These are phyloP conservation scores for Ambrosiella xylebori DNA, from an alignment of 2,329 filamentous ascomycete genomes.

Conservation along the genomic window DNA sequence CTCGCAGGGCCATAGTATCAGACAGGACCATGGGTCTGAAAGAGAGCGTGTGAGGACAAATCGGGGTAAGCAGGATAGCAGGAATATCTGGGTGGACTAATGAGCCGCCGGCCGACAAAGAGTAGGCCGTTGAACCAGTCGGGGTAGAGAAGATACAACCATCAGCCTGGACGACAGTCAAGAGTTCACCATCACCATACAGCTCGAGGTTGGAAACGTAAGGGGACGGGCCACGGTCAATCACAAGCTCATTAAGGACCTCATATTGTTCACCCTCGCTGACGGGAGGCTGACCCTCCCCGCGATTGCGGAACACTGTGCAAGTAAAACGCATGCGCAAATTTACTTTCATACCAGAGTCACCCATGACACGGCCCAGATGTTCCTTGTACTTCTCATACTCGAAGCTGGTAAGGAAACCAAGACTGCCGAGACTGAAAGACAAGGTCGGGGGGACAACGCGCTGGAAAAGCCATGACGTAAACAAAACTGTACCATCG, in stretches of 20 bases:
- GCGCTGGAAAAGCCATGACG: conserved; percentile 81
- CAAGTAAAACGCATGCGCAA: conserved; percentile 98
- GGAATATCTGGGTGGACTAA: conserved; percentile 95
- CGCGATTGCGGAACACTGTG: conserved; percentile 69
- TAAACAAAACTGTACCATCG: conserved; percentile 75
- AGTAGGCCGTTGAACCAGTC: conserved; percentile 89
- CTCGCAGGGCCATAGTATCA: conserved; percentile 80
- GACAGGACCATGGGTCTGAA: conserved; percentile 97
- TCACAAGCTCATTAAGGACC: conserved; percentile 95
- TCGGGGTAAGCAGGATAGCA: conserved; percentile 87
- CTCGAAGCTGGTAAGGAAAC: conserved; percentile 78
- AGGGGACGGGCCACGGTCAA: conserved; percentile 87
- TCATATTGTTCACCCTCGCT: conserved; percentile 93
- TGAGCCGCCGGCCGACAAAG: conserved; percentile 83
- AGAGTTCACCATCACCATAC: conserved; percentile 83
- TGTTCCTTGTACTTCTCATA: conserved; percentile 79
- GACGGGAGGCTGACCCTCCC: conserved; percentile 32
- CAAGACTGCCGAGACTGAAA: conserved; percentile 68
- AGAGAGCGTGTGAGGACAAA: conserved; percentile 90
- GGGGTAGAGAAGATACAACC: conserved; percentile 96
- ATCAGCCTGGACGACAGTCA: conserved; percentile 91
- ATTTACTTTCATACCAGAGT: conserved; percentile 90
- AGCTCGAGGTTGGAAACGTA: conserved; percentile 95
- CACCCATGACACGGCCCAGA: conserved; percentile 78
- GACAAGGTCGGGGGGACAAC: conserved; percentile 72